Percentiles rank a stretch among this genome's conserved stretches.
These are phyloP conservation scores for Phyllosticta ampelicida DNA, from an alignment of 2,329 filamentous ascomycete genomes.

Conservation along the genomic window DNA sequence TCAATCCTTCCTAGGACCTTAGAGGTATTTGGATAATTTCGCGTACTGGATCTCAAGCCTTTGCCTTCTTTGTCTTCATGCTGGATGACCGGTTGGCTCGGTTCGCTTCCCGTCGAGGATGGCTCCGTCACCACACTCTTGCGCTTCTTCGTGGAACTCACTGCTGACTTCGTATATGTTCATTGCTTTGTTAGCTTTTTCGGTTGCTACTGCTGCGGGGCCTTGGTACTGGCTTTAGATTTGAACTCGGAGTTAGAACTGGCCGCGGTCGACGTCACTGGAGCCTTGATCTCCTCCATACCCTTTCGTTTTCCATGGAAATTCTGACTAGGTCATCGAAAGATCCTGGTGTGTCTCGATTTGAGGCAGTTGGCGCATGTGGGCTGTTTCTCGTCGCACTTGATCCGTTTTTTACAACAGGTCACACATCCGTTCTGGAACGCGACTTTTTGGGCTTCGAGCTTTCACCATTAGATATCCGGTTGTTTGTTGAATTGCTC, in stretches of 20 bases:
- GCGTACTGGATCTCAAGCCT: not conserved
- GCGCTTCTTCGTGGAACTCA: not conserved
- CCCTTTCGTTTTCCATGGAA: not conserved
- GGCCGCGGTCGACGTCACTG: not conserved
- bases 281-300: not conserved
- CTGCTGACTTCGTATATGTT: not conserved
- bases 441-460: not conserved
- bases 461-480: not conserved
- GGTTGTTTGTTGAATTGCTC: not conserved
- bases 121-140: not conserved
- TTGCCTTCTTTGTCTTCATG: not conserved
- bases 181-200: not conserved
- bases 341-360: not conserved
- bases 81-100: not conserved
- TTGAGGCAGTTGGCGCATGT: not conserved
- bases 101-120: not conserved
- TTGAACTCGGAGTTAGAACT: not conserved
- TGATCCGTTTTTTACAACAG: not conserved
- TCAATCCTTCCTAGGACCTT: not conserved
- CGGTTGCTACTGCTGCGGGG: not conserved
- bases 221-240: not conserved
- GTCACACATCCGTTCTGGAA: not conserved
- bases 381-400: not conserved
- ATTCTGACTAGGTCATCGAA: not conserved
- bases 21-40: not conserved